Evolutionary conservation across 176 grass and related monocot genomes (phyloP).

Genomic region (Puya raimondii): DNA sequence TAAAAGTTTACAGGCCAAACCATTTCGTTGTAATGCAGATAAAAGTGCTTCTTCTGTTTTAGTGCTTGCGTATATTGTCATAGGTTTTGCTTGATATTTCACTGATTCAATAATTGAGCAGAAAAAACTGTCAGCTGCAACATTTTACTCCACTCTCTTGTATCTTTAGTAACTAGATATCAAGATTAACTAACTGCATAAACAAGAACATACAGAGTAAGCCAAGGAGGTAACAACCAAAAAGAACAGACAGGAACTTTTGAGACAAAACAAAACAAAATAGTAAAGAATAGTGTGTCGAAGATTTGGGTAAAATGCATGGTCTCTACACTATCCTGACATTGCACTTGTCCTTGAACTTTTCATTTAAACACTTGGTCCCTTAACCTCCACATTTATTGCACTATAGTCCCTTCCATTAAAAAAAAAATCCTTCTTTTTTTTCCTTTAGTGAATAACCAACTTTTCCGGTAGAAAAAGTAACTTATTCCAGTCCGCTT

Average conservation of each 20-base stretch:
- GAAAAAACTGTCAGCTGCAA: conserved; percentile 25
- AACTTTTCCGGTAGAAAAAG: too few species aligned
- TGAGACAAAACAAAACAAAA: conserved; percentile 8
- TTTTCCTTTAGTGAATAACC: too few species aligned
- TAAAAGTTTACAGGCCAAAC: conserved; percentile 29
- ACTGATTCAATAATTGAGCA: conserved; percentile 36
- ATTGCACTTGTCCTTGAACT: too few species aligned
- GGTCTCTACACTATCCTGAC: too few species aligned
- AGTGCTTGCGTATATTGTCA: conserved; percentile 82
- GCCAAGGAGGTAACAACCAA: neutral
- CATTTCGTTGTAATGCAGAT: conserved; percentile 68
- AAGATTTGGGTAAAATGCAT: neutral
- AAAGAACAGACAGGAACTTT: neutral
- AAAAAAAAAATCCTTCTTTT: neutral
- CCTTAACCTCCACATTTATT: too few species aligned
- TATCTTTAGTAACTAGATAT: conserved; percentile 2
- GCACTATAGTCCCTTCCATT: too few species aligned
- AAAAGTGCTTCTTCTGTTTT: conserved; percentile 84
- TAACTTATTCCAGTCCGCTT: too few species aligned
- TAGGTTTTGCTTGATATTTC: conserved; percentile 83
- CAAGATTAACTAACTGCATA: neutral
- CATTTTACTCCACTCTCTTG: neutral
- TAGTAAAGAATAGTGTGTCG: too few species aligned
- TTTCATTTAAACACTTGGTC: too few species aligned
- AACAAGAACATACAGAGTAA: neutral